phyloP scores from a whole-genome alignment of 2,329 filamentous ascomycete genomes.

The Monosporascus sp. region DNA sequence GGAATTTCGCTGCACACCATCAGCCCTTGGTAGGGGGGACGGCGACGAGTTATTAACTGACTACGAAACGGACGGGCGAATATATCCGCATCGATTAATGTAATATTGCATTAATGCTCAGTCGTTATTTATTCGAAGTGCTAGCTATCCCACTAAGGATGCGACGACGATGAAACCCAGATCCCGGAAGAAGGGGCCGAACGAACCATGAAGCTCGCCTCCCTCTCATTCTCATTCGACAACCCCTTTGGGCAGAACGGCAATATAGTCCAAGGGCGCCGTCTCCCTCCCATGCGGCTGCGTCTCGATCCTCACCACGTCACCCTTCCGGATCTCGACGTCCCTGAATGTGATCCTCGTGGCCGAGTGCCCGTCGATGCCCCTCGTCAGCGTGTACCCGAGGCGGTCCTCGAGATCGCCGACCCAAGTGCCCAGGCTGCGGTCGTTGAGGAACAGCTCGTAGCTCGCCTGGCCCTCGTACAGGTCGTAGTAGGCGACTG shows the following conservation, averaged over 20 bases:
- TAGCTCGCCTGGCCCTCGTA: slow-evolving; percentile 53
- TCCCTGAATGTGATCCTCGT: slow-evolving; percentile 50
- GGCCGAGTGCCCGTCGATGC: slow-evolving; percentile 62
- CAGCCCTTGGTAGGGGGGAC: too few species aligned
- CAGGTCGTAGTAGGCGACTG: slow-evolving; percentile 63
- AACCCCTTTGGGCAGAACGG: slow-evolving; percentile 52
- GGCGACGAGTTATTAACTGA: too few species aligned
- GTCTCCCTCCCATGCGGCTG: slow-evolving; percentile 55
- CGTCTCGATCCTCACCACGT: slow-evolving; percentile 39
- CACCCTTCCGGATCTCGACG: slow-evolving; percentile 19
- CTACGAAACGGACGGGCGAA: too few species aligned
- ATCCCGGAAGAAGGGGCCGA: too few species aligned
- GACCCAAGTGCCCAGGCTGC: slow-evolving; percentile 51
- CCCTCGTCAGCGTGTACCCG: slow-evolving; percentile 52
- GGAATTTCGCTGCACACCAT: too few species aligned
- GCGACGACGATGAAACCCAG: too few species aligned
- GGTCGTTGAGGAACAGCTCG: slow-evolving; percentile 48
- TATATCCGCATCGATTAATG: too few species aligned
- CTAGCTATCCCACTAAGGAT: too few species aligned
- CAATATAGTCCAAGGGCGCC: slow-evolving; percentile 64
- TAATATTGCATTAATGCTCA: too few species aligned
- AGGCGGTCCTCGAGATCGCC: slow-evolving; percentile 56
- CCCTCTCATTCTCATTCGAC: slow-evolving; percentile 40
- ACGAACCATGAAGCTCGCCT: too few species aligned
- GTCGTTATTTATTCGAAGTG: too few species aligned